Conservation (phyloP, 1,284 basidiomycete species). For the Volvariella surrecta region DNA sequence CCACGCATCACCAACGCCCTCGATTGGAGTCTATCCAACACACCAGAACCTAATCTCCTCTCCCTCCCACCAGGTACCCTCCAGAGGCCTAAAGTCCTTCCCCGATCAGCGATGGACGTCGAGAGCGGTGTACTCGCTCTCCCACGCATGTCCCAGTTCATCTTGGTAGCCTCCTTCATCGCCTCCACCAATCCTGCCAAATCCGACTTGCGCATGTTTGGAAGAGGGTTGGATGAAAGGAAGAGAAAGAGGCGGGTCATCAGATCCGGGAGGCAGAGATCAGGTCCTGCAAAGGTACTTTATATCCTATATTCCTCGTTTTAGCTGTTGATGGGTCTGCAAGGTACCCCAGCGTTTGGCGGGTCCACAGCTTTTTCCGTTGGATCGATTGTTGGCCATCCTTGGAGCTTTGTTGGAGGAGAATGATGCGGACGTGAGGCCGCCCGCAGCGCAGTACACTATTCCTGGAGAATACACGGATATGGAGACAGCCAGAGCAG, state of each 20-base stretch:
- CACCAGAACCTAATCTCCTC: constrained; percentile 28
- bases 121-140: constrained; percentile 11
- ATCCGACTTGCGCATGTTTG: constrained; percentile 78
- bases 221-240: constrained; percentile 58
- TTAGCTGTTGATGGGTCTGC: not conserved
- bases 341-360: constrained; percentile 73
- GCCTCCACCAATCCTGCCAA: constrained; percentile 84
- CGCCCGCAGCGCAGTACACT: constrained; percentile 35
- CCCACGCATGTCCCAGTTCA: constrained; percentile 53
- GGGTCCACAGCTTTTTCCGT: constrained; percentile 74
- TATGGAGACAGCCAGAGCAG: constrained; percentile 55
- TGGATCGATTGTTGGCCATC: constrained; percentile 81
- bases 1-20: constrained; percentile 54
- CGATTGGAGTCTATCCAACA: constrained; percentile 47
- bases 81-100: not conserved
- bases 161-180: constrained; percentile 77
- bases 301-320: not conserved
- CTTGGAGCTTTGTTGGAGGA: constrained; percentile 80
- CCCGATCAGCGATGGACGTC: not conserved
- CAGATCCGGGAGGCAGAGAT: constrained; percentile 25
- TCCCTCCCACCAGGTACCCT: constrained; percentile 12
- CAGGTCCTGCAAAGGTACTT: constrained; percentile 41
- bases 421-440: constrained; percentile 54
- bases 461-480: constrained; percentile 58
- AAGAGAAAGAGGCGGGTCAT: constrained; percentile 39